Conservation (phyloP, 257 asterid genomes). For the Parsonsia alboflavescens region DNA sequence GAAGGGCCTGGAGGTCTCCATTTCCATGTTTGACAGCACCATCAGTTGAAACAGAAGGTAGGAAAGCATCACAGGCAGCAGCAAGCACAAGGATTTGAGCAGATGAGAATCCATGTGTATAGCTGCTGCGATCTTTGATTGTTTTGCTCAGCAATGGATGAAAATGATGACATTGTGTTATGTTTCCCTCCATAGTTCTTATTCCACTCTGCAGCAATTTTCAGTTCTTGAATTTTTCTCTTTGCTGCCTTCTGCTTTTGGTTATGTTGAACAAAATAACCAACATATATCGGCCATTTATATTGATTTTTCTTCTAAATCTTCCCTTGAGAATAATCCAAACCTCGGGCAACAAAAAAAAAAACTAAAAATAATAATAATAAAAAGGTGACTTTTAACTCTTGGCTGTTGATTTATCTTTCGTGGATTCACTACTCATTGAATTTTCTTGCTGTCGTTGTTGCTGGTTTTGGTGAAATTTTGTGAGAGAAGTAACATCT, state of each 20-base stretch:
- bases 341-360: too few species aligned
- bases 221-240: not conserved
- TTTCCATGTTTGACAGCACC: not conserved
- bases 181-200: slow-evolving; percentile 14
- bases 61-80: slow-evolving; percentile 60
- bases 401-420: too few species aligned
- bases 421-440: not conserved
- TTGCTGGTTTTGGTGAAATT: too few species aligned
- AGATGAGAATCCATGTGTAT: slow-evolving; percentile 70
- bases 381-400: too few species aligned
- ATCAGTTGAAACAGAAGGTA: slow-evolving; percentile 50
- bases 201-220: not conserved
- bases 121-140: slow-evolving; percentile 35
- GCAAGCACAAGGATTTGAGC: slow-evolving; percentile 65
- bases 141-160: slow-evolving; percentile 33
- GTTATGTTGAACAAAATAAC: not conserved
- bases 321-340: not conserved
- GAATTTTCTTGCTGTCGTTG: not conserved
- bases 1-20: slow-evolving; percentile 12
- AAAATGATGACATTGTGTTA: not conserved
- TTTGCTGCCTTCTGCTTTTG: not conserved
- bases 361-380: too few species aligned
- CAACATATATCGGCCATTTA: slow-evolving; percentile 2
- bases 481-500: not conserved
- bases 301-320: not conserved